Conservation (phyloP, 345 rosid species). For the Limnanthes douglasii region DNA sequence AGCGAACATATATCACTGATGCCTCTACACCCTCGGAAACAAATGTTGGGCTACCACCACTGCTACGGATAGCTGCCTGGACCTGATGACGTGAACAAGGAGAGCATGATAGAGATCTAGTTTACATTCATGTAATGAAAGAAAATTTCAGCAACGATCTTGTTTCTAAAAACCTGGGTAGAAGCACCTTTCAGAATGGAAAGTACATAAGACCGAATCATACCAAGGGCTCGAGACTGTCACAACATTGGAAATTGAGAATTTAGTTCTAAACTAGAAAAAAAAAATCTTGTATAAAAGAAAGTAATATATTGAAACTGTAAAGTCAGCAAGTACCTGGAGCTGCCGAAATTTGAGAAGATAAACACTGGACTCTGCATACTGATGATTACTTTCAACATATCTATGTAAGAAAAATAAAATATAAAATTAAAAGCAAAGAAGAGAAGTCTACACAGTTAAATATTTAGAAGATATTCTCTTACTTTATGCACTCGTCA, state of each 20-base stretch:
- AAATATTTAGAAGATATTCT: constrained; percentile 9
- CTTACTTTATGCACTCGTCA: constrained; percentile 94
- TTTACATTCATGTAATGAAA: constrained; percentile 5
- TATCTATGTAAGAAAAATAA: constrained; percentile 31
- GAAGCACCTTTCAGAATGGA: constrained; percentile 79
- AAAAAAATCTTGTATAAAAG: constrained; percentile 3
- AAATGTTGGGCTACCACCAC: constrained; percentile 49
- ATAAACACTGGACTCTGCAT: constrained; percentile 90
- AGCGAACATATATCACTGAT: constrained; percentile 85
- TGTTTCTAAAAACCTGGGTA: constrained; percentile 43
- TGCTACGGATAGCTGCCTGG: constrained; percentile 62
- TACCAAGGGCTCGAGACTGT: constrained; percentile 95
- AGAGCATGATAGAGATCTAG: constrained; percentile 8
- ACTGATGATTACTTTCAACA: constrained; percentile 80
- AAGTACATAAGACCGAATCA: constrained; percentile 84
- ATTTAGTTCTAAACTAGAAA: constrained; percentile 3
- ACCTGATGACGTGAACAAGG: constrained; percentile 32
- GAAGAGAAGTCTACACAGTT: neutral
- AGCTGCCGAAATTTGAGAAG: constrained; percentile 94
- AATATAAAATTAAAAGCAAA: constrained; percentile 4
- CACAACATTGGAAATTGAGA: constrained; percentile 9
- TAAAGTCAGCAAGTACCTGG: constrained; percentile 36
- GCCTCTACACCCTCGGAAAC: constrained; percentile 96
- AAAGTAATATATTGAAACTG: constrained; percentile 3
- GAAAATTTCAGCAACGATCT: neutral